Conservation (phyloP, 805 yeast genomes). For the Dipodascopsis tothii region DNA sequence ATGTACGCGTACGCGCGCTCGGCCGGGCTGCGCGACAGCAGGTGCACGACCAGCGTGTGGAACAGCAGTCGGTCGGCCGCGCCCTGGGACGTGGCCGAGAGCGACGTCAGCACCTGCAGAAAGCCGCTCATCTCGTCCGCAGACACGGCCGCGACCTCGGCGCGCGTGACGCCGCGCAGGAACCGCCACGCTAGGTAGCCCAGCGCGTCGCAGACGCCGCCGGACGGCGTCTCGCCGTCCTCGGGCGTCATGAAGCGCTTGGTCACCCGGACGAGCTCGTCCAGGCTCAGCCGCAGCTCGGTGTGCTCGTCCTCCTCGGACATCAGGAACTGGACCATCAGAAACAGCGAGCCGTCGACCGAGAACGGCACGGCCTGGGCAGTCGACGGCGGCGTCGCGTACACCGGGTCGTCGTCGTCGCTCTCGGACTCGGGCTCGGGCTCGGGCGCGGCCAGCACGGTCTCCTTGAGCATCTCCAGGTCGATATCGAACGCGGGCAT, state of each 20-base stretch:
- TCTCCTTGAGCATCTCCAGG: constrained; percentile 40
- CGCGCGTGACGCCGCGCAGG: constrained; percentile 23
- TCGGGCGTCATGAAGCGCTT: constrained; percentile 20
- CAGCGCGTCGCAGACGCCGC: constrained; percentile 32
- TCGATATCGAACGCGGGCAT: constrained; percentile 63
- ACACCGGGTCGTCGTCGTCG: constrained; percentile 34
- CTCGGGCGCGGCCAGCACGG: constrained; percentile 28
- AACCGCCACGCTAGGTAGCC: constrained; percentile 33
- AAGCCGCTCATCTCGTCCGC: constrained; percentile 33
- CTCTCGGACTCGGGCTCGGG: constrained; percentile 34
- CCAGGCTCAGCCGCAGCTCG: constrained; percentile 15
- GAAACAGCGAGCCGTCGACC: constrained; percentile 29
- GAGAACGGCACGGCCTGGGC: constrained; percentile 25
- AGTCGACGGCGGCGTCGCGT: constrained; percentile 16
- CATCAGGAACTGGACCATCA: constrained; percentile 30
- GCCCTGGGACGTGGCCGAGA: constrained; percentile 33
- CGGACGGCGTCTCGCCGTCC: constrained; percentile 26
- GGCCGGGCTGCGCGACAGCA: constrained; percentile 55
- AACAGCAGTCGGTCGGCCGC: constrained; percentile 39
- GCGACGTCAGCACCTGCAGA: constrained; percentile 38
- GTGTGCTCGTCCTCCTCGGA: constrained; percentile 12
- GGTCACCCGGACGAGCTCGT: constrained; percentile 21
- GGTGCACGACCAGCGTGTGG: constrained; percentile 56
- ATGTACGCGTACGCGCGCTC: constrained; percentile 52
- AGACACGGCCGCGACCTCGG: constrained; percentile 29